These are phyloP conservation scores for Corymbia citriodora DNA, from an alignment of 441 rosid species.

Conservation along the genomic window DNA sequence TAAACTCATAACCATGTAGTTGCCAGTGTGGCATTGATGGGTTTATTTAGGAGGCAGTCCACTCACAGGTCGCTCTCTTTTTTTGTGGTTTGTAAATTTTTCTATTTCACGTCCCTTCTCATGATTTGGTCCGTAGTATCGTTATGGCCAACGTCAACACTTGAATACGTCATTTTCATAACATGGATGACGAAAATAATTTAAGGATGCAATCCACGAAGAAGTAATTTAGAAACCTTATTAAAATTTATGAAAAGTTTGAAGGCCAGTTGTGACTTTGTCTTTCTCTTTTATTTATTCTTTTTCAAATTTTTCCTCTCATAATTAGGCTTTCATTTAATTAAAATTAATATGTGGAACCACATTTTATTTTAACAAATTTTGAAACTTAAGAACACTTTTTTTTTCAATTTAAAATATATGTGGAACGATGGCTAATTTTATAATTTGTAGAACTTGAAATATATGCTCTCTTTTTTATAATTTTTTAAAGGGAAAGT, in stretches of 20 bases:
- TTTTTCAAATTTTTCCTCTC: too few species aligned
- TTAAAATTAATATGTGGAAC: too few species aligned
- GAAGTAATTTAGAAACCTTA: neutral
- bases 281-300: neutral
- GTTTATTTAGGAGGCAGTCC: neutral
- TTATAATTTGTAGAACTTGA: too few species aligned
- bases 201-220: neutral
- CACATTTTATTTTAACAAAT: too few species aligned
- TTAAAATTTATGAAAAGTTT: neutral
- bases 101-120: neutral
- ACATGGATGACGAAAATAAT: neutral
- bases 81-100: neutral
- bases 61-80: neutral
- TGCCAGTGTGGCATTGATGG: neutral
- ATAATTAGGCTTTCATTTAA: too few species aligned
- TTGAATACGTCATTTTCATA: neutral
- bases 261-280: neutral
- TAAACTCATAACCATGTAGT: neutral
- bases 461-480: too few species aligned
- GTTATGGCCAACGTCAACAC: neutral
- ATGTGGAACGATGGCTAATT: too few species aligned
- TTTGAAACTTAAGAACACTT: too few species aligned
- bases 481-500: too few species aligned
- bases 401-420: too few species aligned
- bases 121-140: accelerated